Percentiles rank a stretch among this genome's conserved stretches.
phyloP scores from a whole-genome alignment of 2,329 filamentous ascomycete genomes.

The Dactylella cylindrospora region DNA sequence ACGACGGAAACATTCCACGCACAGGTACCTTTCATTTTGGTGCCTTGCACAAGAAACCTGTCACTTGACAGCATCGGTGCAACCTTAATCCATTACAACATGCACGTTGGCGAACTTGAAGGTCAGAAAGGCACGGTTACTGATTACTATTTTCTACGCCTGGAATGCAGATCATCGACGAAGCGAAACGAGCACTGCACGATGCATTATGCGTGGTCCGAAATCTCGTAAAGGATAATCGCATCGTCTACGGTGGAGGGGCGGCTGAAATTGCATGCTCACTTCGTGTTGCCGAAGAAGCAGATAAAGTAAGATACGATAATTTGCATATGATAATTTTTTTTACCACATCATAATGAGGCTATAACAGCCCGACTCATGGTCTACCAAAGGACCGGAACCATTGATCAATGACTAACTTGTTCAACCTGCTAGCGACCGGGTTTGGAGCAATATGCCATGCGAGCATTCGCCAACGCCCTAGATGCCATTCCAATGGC shows the following conservation, averaged over 20 bases:
- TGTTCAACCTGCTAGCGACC: conserved; percentile 63
- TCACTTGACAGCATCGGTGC: conserved; percentile 43
- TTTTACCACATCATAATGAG: conserved; percentile 16
- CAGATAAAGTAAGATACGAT: conserved; percentile 64
- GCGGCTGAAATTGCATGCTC: conserved; percentile 97
- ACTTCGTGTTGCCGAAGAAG: conserved; percentile 90
- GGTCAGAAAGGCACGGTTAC: conserved; percentile 10
- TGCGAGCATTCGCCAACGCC: conserved; percentile 95
- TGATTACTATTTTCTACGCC: conserved; percentile 23
- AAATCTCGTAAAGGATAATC: conserved; percentile 93
- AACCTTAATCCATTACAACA: conserved; percentile 30
- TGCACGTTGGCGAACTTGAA: conserved; percentile 16
- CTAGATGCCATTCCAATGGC: conserved; percentile 93
- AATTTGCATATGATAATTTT: conserved; percentile 16
- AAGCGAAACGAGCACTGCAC: conserved; percentile 95
- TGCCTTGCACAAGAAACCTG: conserved; percentile 13
- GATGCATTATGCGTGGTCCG: conserved; percentile 97
- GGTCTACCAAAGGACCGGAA: conserved; percentile 42
- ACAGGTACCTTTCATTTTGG: conserved; percentile 7
- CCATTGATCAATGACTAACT: conserved; percentile 44
- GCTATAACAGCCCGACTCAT: conserved; percentile 21
- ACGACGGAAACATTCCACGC: neutral
- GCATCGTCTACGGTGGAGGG: conserved; percentile 95
- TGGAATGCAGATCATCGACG: conserved; percentile 80
- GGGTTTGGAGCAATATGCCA: conserved; percentile 97